Conservation (phyloP, 2,329 filamentous ascomycete species). For the Aspergillus clavatus region DNA sequence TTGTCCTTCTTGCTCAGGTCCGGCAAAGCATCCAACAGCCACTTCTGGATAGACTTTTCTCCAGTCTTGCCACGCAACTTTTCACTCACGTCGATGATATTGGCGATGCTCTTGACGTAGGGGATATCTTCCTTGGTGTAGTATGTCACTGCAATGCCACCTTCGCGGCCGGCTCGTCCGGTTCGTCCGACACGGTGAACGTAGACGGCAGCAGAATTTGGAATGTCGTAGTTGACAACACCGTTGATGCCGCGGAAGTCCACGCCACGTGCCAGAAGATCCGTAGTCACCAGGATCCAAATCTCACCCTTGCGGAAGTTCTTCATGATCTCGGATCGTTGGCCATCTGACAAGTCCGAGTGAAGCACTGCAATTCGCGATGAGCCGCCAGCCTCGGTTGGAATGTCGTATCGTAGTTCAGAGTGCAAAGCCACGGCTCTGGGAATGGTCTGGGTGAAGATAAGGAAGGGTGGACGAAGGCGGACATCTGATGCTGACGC, state of each 20-base stretch:
- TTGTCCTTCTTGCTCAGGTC: slow-evolving; percentile 77
- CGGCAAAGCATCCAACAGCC: slow-evolving; percentile 83
- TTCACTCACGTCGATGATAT: slow-evolving; percentile 82
- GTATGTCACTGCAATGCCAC: slow-evolving; percentile 85
- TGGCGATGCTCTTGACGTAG: slow-evolving; percentile 84
- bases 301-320: slow-evolving; percentile 87
- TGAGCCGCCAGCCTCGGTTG: slow-evolving; percentile 76
- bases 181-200: slow-evolving; percentile 92
- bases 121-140: slow-evolving; percentile 95
- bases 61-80: slow-evolving; percentile 55
- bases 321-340: slow-evolving; percentile 76
- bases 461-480: slow-evolving; percentile 81
- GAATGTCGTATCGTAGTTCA: slow-evolving; percentile 92
- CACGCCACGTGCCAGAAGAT: slow-evolving; percentile 84
- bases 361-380: slow-evolving; percentile 85
- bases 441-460: slow-evolving; percentile 95
- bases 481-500: slow-evolving; percentile 44
- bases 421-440: slow-evolving; percentile 81
- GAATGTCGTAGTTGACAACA: slow-evolving; percentile 96
- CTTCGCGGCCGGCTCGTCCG: slow-evolving; percentile 78
- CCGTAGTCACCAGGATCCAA: slow-evolving; percentile 95
- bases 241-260: slow-evolving; percentile 95
- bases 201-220: slow-evolving; percentile 82
- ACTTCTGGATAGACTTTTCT: slow-evolving; percentile 65
- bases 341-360: slow-evolving; percentile 71